Conservation (phyloP, 1,139 yeast genomes). For the Geotrichum histeridarum region DNA sequence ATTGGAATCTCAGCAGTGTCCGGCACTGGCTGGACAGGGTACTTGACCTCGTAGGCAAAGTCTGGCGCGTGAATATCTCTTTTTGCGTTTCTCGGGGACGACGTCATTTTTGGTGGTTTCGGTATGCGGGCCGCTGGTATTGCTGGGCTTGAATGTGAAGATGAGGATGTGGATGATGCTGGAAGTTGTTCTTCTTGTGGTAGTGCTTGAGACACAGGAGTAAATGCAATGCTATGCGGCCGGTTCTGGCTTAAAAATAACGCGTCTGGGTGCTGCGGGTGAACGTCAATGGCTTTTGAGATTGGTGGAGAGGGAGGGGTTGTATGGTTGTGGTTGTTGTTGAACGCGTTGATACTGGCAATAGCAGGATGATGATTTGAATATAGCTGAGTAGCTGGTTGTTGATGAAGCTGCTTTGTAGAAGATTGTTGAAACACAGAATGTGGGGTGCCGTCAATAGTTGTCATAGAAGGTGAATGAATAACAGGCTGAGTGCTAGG, state of each 20-base stretch:
- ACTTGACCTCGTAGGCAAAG: constrained; percentile 27
- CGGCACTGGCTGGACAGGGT: constrained; percentile 28
- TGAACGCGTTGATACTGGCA: neutral
- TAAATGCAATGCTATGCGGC: too few relatives aligned
- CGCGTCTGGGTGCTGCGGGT: too few relatives aligned
- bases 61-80: constrained; percentile 15
- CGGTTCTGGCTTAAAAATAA: too few relatives aligned
- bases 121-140: neutral
- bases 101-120: neutral
- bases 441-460: neutral
- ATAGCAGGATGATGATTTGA: neutral
- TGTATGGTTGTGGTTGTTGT: neutral
- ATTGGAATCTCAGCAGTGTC: constrained; percentile 29
- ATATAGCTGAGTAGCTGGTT: too few relatives aligned
- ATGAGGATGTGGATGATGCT: neutral
- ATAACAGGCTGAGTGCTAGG: neutral
- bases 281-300: too few relatives aligned
- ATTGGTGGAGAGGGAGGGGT: too few relatives aligned
- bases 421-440: too few relatives aligned
- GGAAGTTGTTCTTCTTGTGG: neutral
- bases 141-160: neutral
- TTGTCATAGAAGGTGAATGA: neutral
- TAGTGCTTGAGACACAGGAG: too few relatives aligned
- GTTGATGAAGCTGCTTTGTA: too few relatives aligned
- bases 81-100: constrained; percentile 3